A percentile compares a stretch with the other conserved stretches of the same genome.
phyloP scores from a whole-genome alignment of 192 early-diverging fungal genomes.

The Martensiomyces pterosporus region DNA sequence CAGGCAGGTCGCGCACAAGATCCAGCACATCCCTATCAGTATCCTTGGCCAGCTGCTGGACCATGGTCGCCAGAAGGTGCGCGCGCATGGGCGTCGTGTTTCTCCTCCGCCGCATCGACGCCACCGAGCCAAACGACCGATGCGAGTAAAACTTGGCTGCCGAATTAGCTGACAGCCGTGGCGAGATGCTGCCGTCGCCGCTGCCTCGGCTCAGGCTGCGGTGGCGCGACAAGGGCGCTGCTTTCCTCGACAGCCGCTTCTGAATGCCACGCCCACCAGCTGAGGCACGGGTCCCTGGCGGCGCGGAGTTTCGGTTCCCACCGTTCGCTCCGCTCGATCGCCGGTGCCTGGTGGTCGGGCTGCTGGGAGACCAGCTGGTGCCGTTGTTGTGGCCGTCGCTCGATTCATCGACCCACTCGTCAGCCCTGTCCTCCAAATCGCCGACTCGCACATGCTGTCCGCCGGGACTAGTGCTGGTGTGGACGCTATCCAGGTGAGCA shows the following conservation, averaged over 20 bases:
- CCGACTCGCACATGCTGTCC: background rate
- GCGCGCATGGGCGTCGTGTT: slow-evolving; percentile 51
- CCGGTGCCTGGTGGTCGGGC: no score
- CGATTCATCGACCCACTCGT: background rate
- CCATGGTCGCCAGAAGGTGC: slow-evolving; percentile 42
- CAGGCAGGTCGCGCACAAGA: slow-evolving; percentile 33
- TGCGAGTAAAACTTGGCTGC: slow-evolving; percentile 9
- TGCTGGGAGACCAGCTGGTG: no score
- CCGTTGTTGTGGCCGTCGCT: background rate
- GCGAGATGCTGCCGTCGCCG: background rate
- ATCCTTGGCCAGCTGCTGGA: slow-evolving; percentile 40
- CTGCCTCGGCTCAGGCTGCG: background rate
- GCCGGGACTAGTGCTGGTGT: no score
- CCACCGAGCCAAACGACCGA: slow-evolving; percentile 25
- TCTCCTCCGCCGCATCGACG: slow-evolving; percentile 16
- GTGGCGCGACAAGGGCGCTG: background rate
- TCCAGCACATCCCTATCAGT: slow-evolving; percentile 45
- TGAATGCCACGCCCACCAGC: background rate
- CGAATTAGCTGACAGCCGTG: background rate
- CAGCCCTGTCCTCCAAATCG: background rate
- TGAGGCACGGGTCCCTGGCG: background rate
- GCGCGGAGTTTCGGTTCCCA: no score
- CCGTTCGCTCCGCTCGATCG: background rate
- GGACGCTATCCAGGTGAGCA: background rate
- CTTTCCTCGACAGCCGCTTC: background rate